Evolutionary conservation across 2,329 filamentous ascomycete species (phyloP).

Genomic region (Eutypella sp.): DNA sequence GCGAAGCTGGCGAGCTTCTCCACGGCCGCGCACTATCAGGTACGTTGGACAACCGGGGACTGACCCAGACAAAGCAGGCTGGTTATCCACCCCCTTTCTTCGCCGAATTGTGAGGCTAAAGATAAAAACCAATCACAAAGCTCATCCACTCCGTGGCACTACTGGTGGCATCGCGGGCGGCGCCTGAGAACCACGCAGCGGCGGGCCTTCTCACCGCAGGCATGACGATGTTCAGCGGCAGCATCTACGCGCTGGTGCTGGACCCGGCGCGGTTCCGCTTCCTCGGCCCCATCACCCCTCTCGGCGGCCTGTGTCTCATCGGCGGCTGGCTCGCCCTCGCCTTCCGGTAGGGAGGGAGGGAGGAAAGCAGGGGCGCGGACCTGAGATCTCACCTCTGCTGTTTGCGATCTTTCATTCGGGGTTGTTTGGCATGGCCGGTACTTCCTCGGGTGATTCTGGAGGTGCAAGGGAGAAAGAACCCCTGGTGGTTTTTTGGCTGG

Average conservation of each 20-base stretch:
- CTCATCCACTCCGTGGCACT: conserved; percentile 58
- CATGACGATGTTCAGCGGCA: conserved; percentile 63
- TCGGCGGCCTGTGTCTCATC: conserved; percentile 61
- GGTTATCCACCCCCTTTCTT: neutral
- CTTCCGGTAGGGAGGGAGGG: conserved; percentile 10
- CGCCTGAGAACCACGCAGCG: conserved; percentile 52
- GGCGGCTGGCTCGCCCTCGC: conserved; percentile 53
- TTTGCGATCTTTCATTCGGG: too few species aligned
- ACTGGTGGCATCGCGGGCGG: conserved; percentile 47
- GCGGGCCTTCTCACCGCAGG: conserved; percentile 57
- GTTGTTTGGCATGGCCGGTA: too few species aligned
- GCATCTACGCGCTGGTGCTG: conserved; percentile 59
- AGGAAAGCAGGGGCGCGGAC: too few species aligned
- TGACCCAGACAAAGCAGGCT: too few species aligned
- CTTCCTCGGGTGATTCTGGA: too few species aligned
- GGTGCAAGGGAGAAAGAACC: too few species aligned
- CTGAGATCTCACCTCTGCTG: too few species aligned
- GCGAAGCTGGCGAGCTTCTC: conserved; percentile 53
- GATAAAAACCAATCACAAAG: conserved; percentile 39
- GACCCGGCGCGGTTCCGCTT: conserved; percentile 55
- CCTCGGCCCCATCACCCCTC: conserved; percentile 59
- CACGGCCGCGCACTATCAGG: conserved; percentile 65
- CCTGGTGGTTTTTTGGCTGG: too few species aligned
- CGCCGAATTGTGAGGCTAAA: neutral
- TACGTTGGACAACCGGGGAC: conserved; percentile 26